Base-by-base conservation (phyloP, 139 green algal genomes). In the Chlamydomonas sp. region DNA sequence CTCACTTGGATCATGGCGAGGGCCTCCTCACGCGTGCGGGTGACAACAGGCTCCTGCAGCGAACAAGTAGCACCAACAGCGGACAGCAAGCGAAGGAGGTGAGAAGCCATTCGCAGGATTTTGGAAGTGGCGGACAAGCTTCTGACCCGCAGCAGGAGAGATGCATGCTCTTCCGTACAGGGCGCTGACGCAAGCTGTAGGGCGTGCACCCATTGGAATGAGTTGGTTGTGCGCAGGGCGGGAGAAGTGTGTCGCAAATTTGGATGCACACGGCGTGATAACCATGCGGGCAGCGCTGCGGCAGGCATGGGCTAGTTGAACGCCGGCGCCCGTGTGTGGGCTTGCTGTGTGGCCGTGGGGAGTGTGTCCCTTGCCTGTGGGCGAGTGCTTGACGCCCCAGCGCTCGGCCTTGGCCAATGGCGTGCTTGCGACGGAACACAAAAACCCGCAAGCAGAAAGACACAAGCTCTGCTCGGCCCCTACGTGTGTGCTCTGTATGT, bases 1-100 rank as follows among this genome's bases (percentile, higher is more conserved):
- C 85, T 6, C 68, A 93, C 77, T 90, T 97, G 4, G 31, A 98
- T 96, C 93, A 96, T 96, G 5, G 78, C 64, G 63, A 97, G 89
- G n/a, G 96, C 96, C 90, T 98, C 96, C 79, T 98, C 95, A 79
- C 91, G 79, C 17, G 85, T 95, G 59, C 96, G 91, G 1, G 95
- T 98, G 17, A 98, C 86, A 0, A 88, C 82, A 1, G 85, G 78
- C 89, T 98, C 95, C 91, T 94, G 91, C 63, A 49, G 20, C 0
- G 85, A 14, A 4, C 10, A 61, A 2, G 57, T 18, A 3, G 57
- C 7, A 18, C 57, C 58, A 57, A 8, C 14, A 5, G n/a, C n/a
- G 16, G 69, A 12, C 20, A 76, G 15, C 69, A 76, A 8, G 16
- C 15, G 14, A n/a, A 76, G 31, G 31, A 49, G 31, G 31, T 49